Percentiles rank a stretch among this genome's conserved stretches.
Evolutionary conservation across 441 rosid species (phyloP).

Genomic region (Eutrema salsugineum): DNA sequence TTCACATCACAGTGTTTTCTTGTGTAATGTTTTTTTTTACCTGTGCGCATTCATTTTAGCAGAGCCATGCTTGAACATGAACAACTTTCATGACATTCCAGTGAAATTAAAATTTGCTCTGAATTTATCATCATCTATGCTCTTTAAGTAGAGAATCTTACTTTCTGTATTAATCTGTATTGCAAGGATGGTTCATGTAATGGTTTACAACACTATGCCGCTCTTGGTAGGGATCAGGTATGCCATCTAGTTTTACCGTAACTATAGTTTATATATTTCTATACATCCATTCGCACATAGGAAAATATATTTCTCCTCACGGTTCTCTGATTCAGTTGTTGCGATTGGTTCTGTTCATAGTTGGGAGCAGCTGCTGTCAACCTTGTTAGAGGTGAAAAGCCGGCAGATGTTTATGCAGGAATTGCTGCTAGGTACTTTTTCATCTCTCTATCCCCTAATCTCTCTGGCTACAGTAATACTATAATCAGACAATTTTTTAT

Average conservation of each 20-base stretch:
- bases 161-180: constrained; percentile 17
- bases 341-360: constrained; percentile 40
- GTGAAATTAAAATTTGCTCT: background rate
- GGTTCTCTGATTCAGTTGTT: constrained; percentile 18
- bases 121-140: constrained; percentile 2
- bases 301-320: background rate
- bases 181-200: constrained; percentile 98
- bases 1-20: constrained; percentile 7
- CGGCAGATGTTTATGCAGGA: constrained; percentile 95
- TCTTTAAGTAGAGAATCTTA: constrained; percentile 17
- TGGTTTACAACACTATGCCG: constrained; percentile 99
- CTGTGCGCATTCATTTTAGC: background rate
- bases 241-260: constrained; percentile 16
- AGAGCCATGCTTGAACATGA: constrained; percentile 3
- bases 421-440: constrained; percentile 76
- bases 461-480: background rate
- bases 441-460: constrained; percentile 13
- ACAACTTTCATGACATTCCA: constrained; percentile 5
- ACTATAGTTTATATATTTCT: background rate
- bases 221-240: constrained; percentile 98
- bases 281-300: background rate
- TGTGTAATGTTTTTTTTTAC: background rate
- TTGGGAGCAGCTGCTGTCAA: constrained; percentile 98
- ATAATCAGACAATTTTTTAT: background rate
- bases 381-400: constrained; percentile 83